Evolutionary conservation across 257 asterid genomes (phyloP).

Genomic region (Nicotiana sylvestris): DNA sequence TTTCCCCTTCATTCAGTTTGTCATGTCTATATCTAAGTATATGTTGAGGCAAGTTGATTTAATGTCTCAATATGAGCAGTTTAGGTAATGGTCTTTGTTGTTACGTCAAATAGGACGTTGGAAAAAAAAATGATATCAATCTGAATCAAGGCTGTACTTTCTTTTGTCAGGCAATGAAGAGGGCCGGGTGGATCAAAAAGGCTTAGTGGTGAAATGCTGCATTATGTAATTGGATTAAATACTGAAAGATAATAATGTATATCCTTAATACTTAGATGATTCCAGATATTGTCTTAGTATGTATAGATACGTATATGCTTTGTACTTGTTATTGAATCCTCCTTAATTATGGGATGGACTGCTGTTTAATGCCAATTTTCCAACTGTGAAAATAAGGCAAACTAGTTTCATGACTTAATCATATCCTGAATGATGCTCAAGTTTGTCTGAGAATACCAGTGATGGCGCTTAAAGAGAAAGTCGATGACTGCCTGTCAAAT

Average conservation of each 20-base stretch:
- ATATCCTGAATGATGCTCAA: not conserved
- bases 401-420: not conserved
- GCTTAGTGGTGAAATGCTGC: constrained; percentile 62
- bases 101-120: not conserved
- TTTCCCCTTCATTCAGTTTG: not conserved
- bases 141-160: constrained; percentile 1
- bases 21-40: not conserved
- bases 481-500: too few relatives aligned
- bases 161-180: constrained; percentile 59
- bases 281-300: not conserved
- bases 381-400: constrained; percentile 1
- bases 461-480: not conserved
- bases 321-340: constrained; percentile 4
- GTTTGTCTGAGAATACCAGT: not conserved
- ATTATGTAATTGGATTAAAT: constrained; percentile 38
- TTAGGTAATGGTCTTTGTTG: not conserved
- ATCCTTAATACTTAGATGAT: constrained; percentile 12
- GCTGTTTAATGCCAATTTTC: not conserved
- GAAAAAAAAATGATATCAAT: not conserved
- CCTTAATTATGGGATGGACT: constrained; percentile 8
- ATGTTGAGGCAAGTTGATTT: not conserved
- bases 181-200: constrained; percentile 68
- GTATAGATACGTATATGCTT: not conserved
- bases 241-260: constrained; percentile 19
- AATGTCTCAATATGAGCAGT: not conserved